Evolutionary conservation across 1,284 basidiomycete genomes (phyloP).

Genomic region (Ganoderma leucocontextum): DNA sequence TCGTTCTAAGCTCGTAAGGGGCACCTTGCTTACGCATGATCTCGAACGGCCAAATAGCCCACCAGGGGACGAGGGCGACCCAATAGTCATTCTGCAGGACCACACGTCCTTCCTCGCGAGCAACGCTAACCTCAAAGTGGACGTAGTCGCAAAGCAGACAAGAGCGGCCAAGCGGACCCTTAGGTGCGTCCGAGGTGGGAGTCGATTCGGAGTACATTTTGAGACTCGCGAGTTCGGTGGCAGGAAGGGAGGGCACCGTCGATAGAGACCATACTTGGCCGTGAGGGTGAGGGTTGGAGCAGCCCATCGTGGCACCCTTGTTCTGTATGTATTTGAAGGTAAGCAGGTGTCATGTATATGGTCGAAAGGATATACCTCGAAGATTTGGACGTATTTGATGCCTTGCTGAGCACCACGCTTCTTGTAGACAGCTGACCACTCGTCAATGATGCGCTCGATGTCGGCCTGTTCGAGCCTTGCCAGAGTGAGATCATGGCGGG

Average conservation of each 20-base stretch:
- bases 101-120: slow-evolving; percentile 63
- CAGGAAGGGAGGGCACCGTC: slow-evolving; percentile 75
- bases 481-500: slow-evolving; percentile 90
- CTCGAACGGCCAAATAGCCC: slow-evolving; percentile 97
- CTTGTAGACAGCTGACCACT: slow-evolving; percentile 80
- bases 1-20: slow-evolving; percentile 4
- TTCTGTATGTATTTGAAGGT: slow-evolving; percentile 60
- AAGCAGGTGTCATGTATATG: background rate
- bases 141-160: slow-evolving; percentile 91
- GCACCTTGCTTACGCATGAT: slow-evolving; percentile 63
- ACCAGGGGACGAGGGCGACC: slow-evolving; percentile 92
- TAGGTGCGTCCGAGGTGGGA: slow-evolving; percentile 55
- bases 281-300: slow-evolving; percentile 95
- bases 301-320: slow-evolving; percentile 96
- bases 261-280: slow-evolving; percentile 92
- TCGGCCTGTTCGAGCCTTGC: slow-evolving; percentile 73
- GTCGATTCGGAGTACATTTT: slow-evolving; percentile 58
- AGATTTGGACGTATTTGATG: slow-evolving; percentile 88
- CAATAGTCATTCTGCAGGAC: slow-evolving; percentile 84
- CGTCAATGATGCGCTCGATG: slow-evolving; percentile 75
- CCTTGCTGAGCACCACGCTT: slow-evolving; percentile 68
- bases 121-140: slow-evolving; percentile 66
- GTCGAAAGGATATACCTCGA: slow-evolving; percentile 64
- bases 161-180: slow-evolving; percentile 65
- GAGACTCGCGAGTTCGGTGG: slow-evolving; percentile 70